Evolutionary conservation across 2,329 filamentous ascomycete genomes (phyloP).

Genomic region (Cytospora mali): DNA sequence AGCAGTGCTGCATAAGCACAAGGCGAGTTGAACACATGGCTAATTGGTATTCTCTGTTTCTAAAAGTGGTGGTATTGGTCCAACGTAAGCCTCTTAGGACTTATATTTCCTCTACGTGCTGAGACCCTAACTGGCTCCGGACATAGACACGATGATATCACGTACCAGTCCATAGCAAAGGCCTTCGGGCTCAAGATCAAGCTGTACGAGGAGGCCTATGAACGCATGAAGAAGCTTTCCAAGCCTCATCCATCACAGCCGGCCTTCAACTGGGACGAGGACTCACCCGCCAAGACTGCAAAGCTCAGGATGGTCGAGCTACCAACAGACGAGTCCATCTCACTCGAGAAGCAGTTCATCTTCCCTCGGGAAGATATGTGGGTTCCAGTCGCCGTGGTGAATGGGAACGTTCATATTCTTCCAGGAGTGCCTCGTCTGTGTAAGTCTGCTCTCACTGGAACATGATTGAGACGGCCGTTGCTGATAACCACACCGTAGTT

Average conservation of each 20-base stretch:
- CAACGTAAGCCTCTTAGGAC: slow-evolving; percentile 63
- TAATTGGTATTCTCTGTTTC: slow-evolving; percentile 19
- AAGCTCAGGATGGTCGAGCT: slow-evolving; percentile 90
- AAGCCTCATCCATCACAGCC: slow-evolving; percentile 72
- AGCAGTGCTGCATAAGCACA: background rate
- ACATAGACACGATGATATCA: slow-evolving; percentile 90
- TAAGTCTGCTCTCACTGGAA: slow-evolving; percentile 38
- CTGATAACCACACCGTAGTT: slow-evolving; percentile 47
- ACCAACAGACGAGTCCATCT: slow-evolving; percentile 70
- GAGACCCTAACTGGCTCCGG: background rate
- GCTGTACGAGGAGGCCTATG: slow-evolving; percentile 75
- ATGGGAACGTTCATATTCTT: slow-evolving; percentile 90
- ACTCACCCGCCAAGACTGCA: slow-evolving; percentile 75
- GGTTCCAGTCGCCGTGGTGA: slow-evolving; percentile 88
- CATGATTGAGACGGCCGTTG: background rate
- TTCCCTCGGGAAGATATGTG: slow-evolving; percentile 82
- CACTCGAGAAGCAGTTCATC: slow-evolving; percentile 71
- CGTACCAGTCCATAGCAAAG: slow-evolving; percentile 90
- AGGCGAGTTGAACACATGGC: background rate
- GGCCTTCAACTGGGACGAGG: slow-evolving; percentile 81
- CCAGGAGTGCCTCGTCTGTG: slow-evolving; percentile 86
- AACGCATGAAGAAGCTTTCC: slow-evolving; percentile 81
- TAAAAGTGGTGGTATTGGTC: slow-evolving; percentile 84
- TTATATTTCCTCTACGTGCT: background rate
- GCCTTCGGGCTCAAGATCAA: slow-evolving; percentile 78